Conservation (phyloP, 2,329 filamentous ascomycete genomes). For the Monosporascus ibericus region DNA sequence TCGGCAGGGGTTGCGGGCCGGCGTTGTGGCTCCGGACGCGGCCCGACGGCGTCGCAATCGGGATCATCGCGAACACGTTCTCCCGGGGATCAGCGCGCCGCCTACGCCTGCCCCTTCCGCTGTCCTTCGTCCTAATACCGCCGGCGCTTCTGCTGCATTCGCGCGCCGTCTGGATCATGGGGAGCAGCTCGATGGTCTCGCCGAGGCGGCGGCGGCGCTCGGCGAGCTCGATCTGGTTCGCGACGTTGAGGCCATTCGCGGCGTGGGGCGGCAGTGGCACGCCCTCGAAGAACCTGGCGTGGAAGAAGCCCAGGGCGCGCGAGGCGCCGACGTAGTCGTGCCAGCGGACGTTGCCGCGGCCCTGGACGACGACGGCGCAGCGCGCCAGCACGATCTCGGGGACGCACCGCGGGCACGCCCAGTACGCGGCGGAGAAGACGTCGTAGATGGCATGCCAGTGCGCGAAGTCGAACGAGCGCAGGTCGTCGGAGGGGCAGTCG, state of each 20-base stretch:
- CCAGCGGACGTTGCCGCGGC: slow-evolving; percentile 17
- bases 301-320: slow-evolving; percentile 11
- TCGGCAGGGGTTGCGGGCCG: slow-evolving; percentile 14
- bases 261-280: slow-evolving; percentile 12
- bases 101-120: neutral
- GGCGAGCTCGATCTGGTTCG: slow-evolving; percentile 13
- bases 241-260: slow-evolving; percentile 4
- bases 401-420: slow-evolving; percentile 9
- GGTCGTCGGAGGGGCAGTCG: slow-evolving; percentile 7
- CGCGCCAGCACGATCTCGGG: slow-evolving; percentile 15
- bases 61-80: slow-evolving; percentile 15
- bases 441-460: slow-evolving; percentile 11
- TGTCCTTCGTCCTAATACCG: too few relatives aligned
- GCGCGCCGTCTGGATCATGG: slow-evolving; percentile 17
- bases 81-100: slow-evolving; percentile 9
- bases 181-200: slow-evolving; percentile 15
- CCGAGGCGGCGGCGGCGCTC: slow-evolving; percentile 10
- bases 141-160: neutral
- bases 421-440: slow-evolving; percentile 14
- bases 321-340: slow-evolving; percentile 10
- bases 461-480: slow-evolving; percentile 14
- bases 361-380: slow-evolving; percentile 11
- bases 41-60: slow-evolving; percentile 11
- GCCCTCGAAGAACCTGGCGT: slow-evolving; percentile 11
- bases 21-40: slow-evolving; percentile 7